These are phyloP conservation scores for Puccinia polysora DNA, from an alignment of 1,284 basidiomycete genomes.

Conservation along the genomic window DNA sequence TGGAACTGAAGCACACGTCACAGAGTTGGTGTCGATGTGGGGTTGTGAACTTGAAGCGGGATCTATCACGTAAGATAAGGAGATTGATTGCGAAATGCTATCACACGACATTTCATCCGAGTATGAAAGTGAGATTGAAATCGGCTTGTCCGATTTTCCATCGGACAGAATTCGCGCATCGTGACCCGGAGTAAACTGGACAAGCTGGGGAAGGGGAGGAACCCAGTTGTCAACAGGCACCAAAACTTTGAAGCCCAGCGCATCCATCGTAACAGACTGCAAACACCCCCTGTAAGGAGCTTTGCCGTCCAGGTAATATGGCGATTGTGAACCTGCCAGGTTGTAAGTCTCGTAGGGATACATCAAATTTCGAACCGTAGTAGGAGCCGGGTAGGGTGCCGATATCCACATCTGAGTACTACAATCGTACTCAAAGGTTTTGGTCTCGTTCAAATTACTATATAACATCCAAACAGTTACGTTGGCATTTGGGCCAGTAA, in stretches of 20 bases:
- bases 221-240: slow-evolving; percentile 68
- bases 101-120: slow-evolving; percentile 69
- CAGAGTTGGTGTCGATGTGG: slow-evolving; percentile 63
- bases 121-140: slow-evolving; percentile 71
- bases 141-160: slow-evolving; percentile 60
- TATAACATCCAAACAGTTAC: slow-evolving; percentile 50
- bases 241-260: slow-evolving; percentile 73
- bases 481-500: slow-evolving; percentile 60
- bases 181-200: slow-evolving; percentile 75
- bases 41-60: slow-evolving; percentile 24
- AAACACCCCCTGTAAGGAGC: slow-evolving; percentile 72
- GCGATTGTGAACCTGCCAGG: slow-evolving; percentile 62
- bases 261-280: slow-evolving; percentile 62
- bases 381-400: slow-evolving; percentile 66
- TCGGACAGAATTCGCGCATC: slow-evolving; percentile 65
- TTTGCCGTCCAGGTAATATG: slow-evolving; percentile 60
- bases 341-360: slow-evolving; percentile 73
- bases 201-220: slow-evolving; percentile 65
- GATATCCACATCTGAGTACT: slow-evolving; percentile 49
- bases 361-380: slow-evolving; percentile 67
- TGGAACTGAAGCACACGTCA: slow-evolving; percentile 59
- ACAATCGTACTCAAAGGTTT: slow-evolving; percentile 53
- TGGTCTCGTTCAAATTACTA: slow-evolving; percentile 36
- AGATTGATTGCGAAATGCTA: slow-evolving; percentile 62
- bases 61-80: slow-evolving; percentile 56